Evolutionary conservation across 2,329 filamentous ascomycete species (phyloP), one percentile per base, ranked within the genome.

Genomic region (Neonectria magnoliae): DNA sequence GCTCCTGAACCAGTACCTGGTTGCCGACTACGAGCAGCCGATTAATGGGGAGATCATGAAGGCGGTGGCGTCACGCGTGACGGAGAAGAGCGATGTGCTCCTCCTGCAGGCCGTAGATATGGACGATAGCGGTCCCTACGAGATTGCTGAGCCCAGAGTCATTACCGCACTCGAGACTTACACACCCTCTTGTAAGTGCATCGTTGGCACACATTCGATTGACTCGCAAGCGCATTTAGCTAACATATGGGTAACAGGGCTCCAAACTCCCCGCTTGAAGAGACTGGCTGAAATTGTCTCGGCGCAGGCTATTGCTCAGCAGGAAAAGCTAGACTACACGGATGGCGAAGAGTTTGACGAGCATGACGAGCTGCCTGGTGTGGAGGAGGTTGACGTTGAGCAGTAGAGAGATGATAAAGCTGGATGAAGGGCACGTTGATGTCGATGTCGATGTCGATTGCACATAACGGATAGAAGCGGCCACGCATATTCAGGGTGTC

Each of bases 21-120:
- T 99, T 62, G 96, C 96, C 65, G 96, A 99, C 81, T 99, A 99
- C 80, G 96, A 99, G 81, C 96, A 98, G 81, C 96, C 96, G 41
- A 99, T 99, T 81, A 98, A 99, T 76, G 96, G 95, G 77, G 96
- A 99, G 80, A 99, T 99, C 77, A 99, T 99, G 96, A 99, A 99
- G 84, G 96, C 96, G 8, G 97, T 99, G 57, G 96, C 97, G 8
- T 97, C 94, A 42, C 88, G 94, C 57, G 96, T 99, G 51, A 98
- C 95, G 2, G 96, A 99, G 83, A 99, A 99, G 90, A 97, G 94
- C 75, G 96, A 98, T 74, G 94, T 98, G 3, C 86, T 99, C 57
- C 88, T 99, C 62, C 86, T 99, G 51, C 92, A 95, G 63, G 94
- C 96, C 53, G 94, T 99, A 64, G 96, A 99, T 79, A 98, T 99